phyloP scores from a whole-genome alignment of 352 stramenopile genomes.

The Nothophytophthora sp. region DNA sequence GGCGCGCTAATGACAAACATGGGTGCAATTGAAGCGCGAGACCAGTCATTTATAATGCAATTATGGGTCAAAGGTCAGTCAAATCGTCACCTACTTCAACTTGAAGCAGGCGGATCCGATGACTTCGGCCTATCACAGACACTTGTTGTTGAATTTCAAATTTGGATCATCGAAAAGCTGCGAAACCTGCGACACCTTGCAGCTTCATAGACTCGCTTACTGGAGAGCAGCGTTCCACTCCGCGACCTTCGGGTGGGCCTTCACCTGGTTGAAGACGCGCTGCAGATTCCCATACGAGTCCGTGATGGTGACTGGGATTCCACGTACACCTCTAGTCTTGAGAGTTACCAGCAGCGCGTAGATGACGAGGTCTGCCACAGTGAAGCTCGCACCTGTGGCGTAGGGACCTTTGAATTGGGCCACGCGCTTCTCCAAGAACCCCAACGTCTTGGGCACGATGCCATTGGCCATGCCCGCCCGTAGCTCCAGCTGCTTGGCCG shows the following conservation, averaged over 20 bases:
- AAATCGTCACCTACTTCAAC: no score
- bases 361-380: conserved; percentile 45
- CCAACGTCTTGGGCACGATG: conserved; percentile 32
- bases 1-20: no score
- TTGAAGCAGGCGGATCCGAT: no score
- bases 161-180: no score
- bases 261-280: conserved; percentile 27
- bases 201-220: no score
- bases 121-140: no score
- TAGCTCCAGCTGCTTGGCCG: conserved; percentile 36
- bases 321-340: conserved; percentile 24
- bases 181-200: no score
- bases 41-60: no score
- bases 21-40: no score
- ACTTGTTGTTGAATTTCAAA: no score
- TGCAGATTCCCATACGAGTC: conserved; percentile 31
- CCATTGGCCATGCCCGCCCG: conserved; percentile 27
- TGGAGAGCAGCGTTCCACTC: conserved; percentile 25
- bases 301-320: conserved; percentile 19
- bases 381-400: conserved; percentile 26
- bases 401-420: conserved; percentile 22
- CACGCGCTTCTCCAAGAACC: conserved; percentile 37
- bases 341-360: conserved; percentile 28
- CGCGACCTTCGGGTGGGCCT: conserved; percentile 31
- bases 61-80: no score